phyloP scores from a whole-genome alignment of 2,329 filamentous ascomycete genomes.

The Phaeosphaeria sp. region DNA sequence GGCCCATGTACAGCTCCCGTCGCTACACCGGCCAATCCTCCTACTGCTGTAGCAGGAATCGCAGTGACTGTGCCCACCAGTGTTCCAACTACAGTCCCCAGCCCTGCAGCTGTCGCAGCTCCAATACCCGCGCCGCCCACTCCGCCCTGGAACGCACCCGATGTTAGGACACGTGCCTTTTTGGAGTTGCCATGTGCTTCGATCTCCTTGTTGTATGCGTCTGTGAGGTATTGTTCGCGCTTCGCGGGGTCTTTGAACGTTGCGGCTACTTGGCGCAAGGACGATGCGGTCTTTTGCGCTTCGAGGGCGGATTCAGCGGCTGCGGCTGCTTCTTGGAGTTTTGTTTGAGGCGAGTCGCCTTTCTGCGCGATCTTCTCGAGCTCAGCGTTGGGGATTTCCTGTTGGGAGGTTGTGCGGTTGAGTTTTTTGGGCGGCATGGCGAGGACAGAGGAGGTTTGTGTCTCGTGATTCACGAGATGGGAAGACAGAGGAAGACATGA shows the following conservation, averaged over 20 bases:
- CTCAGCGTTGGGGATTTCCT: constrained; percentile 17
- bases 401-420: constrained; percentile 12
- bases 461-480: not conserved
- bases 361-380: constrained; percentile 29
- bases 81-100: constrained; percentile 52
- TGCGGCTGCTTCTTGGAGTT: constrained; percentile 38
- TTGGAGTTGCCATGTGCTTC: constrained; percentile 44
- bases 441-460: not conserved
- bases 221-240: constrained; percentile 42
- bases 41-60: constrained; percentile 49
- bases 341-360: constrained; percentile 27
- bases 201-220: constrained; percentile 43
- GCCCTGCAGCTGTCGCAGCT: constrained; percentile 48
- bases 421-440: constrained; percentile 22
- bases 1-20: constrained; percentile 53
- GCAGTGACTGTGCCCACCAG: constrained; percentile 49
- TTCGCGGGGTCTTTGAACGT: constrained; percentile 41
- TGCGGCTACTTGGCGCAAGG: constrained; percentile 30
- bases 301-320: constrained; percentile 38
- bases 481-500: not conserved
- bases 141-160: constrained; percentile 50
- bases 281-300: constrained; percentile 36
- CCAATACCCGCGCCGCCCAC: constrained; percentile 53
- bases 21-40: constrained; percentile 50
- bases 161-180: constrained; percentile 42